Evolutionary conservation across 768 basidiomycete species (phyloP).

Genomic region (Pseudohyphozyma bogoriensis): DNA sequence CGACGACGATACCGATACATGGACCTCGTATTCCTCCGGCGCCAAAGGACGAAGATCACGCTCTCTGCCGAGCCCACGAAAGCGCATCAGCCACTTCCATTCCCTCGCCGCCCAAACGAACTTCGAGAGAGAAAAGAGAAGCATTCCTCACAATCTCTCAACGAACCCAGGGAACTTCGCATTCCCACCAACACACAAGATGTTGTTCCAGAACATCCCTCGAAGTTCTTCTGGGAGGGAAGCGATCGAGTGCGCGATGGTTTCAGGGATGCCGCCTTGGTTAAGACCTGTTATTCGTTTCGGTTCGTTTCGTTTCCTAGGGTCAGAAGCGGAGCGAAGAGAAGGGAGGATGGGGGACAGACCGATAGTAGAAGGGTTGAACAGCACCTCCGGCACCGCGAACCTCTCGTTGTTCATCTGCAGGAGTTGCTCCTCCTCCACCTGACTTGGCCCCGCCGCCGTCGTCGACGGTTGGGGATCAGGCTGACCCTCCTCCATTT

Average conservation of each 20-base stretch:
- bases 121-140: constrained; percentile 1
- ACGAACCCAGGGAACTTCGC: constrained; percentile 64
- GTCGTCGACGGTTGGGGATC: not conserved
- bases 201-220: constrained; percentile 93
- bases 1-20: constrained; percentile 63
- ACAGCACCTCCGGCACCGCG: constrained; percentile 81
- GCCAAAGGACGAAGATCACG: constrained; percentile 67
- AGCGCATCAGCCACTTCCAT: constrained; percentile 29
- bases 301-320: constrained; percentile 37
- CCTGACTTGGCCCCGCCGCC: constrained; percentile 6
- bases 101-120: not conserved
- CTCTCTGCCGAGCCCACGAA: constrained; percentile 43
- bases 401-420: constrained; percentile 87
- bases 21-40: constrained; percentile 67
- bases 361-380: constrained; percentile 85
- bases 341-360: not conserved
- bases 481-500: not conserved
- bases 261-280: constrained; percentile 66
- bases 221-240: constrained; percentile 67
- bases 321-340: not conserved
- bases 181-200: constrained; percentile 78
- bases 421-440: constrained; percentile 47
- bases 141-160: constrained; percentile 55
- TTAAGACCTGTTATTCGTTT: constrained; percentile 57
- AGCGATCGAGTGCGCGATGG: constrained; percentile 65